A percentile compares a stretch with the other conserved stretches of the same genome.
phyloP scores from a whole-genome alignment of 768 basidiomycete species.

The Amanita fuliginea region DNA sequence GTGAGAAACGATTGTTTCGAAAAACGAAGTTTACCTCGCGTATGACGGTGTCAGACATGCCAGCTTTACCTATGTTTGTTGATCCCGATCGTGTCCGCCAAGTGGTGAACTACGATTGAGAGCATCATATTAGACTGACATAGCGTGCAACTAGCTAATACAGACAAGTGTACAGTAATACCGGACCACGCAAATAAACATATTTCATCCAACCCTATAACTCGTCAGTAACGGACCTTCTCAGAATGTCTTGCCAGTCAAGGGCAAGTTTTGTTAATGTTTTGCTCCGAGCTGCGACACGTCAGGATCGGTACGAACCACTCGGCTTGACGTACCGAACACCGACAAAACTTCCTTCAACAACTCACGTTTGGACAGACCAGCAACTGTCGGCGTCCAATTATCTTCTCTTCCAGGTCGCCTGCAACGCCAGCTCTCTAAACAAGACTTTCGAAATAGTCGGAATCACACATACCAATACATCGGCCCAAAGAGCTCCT shows the following conservation, averaged over 20 bases:
- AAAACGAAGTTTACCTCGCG: conserved; percentile 20
- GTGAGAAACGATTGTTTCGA: background rate
- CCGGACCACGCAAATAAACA: background rate
- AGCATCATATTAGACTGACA: background rate
- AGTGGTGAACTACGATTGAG: too few species aligned
- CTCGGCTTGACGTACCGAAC: conserved; percentile 49
- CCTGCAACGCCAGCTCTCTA: conserved; percentile 23
- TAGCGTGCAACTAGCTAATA: conserved; percentile 3
- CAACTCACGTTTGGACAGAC: conserved; percentile 71
- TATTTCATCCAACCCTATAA: background rate
- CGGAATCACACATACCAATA: conserved; percentile 56
- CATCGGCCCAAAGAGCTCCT: conserved; percentile 82
- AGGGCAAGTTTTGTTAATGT: conserved; percentile 62
- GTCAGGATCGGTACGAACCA: background rate
- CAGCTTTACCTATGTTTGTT: too few species aligned
- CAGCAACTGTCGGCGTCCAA: conserved; percentile 64
- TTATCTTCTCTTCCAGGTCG: conserved; percentile 51
- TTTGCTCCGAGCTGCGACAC: conserved; percentile 53
- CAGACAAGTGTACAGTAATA: background rate
- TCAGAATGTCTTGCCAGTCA: conserved; percentile 78
- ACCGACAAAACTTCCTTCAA: conserved; percentile 68
- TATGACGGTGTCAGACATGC: conserved; percentile 26
- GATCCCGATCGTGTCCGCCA: too few species aligned
- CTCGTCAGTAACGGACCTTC: conserved; percentile 51
- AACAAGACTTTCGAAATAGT: conserved; percentile 1